Conservation (phyloP, 169 alveolate genomes). For the Plasmodium gallinaceum region DNA sequence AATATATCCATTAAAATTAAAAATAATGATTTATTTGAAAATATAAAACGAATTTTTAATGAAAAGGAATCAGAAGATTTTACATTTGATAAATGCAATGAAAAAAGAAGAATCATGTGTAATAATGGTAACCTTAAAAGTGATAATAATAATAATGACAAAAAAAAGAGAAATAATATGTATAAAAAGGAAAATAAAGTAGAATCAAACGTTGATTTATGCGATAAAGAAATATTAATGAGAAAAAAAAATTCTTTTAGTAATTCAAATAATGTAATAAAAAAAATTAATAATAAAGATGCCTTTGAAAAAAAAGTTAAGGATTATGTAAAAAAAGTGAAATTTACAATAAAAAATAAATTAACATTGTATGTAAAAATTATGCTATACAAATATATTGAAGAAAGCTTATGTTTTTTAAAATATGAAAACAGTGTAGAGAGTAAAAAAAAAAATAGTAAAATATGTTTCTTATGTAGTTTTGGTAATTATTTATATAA, state of each 20-base stretch:
- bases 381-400: constrained; percentile 45
- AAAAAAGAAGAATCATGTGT: neutral
- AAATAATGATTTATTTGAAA: constrained; percentile 9
- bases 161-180: neutral
- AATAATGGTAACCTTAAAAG: too few species aligned
- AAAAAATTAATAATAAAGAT: neutral
- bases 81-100: neutral
- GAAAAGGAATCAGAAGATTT: neutral
- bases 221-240: too few species aligned
- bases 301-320: constrained; percentile 5
- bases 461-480: constrained; percentile 47
- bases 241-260: too few species aligned
- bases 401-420: constrained; percentile 22
- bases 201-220: neutral
- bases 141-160: too few species aligned
- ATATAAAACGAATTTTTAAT: neutral
- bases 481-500: constrained; percentile 67
- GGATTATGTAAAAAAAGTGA: constrained; percentile 11
- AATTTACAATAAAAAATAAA: constrained; percentile 41
- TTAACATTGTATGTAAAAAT: constrained; percentile 44
- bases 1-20: constrained; percentile 1
- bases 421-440: neutral
- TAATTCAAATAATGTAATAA: neutral
- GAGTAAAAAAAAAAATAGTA: neutral
- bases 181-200: neutral